Evolutionary conservation across 1,284 basidiomycete species (phyloP), one percentile per base, ranked within the genome.

Genomic region (Ceratobasidium theobromae): DNA sequence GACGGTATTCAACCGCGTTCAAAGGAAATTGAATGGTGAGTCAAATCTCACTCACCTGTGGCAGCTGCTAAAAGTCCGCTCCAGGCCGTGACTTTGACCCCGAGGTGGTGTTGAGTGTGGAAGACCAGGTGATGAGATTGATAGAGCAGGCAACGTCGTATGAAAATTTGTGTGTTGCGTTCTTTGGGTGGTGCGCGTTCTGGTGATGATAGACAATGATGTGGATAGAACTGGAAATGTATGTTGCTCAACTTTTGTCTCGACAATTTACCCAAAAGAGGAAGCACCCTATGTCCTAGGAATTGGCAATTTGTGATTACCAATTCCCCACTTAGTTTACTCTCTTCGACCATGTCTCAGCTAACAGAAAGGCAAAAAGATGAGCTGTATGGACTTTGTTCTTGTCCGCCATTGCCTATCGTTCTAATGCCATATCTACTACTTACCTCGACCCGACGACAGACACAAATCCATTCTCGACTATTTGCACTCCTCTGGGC

Each of bases 101-200:
- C 0, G 87, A 91, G 9, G 79, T 85, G 51, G 80, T 82, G 2
- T 80, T 98, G 62, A 80, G 82, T 27, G 89, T 96, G 25, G 79
- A 82, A 51, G 83, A 82, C 18, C 95, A 98, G 76, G 93, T 96
- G 21, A 91, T 95, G 74, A 90, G 90, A 74, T 81, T 98, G 58
- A 97, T 98, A 70, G 81, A 86, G 68, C 93, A 97, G 75, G 93
- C 95, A 5, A 96, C 91, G 4, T 88, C 89, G 11, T 79, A 96
- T 51, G 94, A 97, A 77, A 96, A 97, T 75, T 84, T 98, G 1
- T 96, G 93, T 76, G 93, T 95, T 74, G 94, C 92, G 72, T 98
- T 97, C 79, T 93, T 94, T 69, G 95, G 95, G 75, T 97, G 95
- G 95, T 92, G 76, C 69, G 80, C 62, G 5, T 65, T 65, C 62